Evolutionary conservation across 441 rosid species (phyloP).

Genomic region (Eruca vesicaria): DNA sequence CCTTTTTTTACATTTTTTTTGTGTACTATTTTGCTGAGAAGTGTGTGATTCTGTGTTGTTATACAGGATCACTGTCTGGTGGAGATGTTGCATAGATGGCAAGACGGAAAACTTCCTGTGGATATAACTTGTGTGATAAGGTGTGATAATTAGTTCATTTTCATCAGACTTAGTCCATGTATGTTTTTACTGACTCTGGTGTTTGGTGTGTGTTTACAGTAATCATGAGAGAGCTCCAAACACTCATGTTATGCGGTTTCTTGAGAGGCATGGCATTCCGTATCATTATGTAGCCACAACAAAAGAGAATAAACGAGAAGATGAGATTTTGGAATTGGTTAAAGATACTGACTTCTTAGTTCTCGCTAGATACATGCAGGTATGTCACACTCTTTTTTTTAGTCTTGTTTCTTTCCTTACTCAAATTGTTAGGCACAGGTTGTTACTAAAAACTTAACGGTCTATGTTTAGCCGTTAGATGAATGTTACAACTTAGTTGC

Average conservation of each 20-base stretch:
- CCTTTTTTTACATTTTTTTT: not conserved
- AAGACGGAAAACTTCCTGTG: conserved; percentile 84
- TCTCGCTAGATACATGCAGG: conserved; percentile 99
- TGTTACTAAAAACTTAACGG: not conserved
- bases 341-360: conserved; percentile 81
- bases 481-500: not conserved
- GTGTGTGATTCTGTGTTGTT: too few relatives aligned
- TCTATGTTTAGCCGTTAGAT: not conserved
- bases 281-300: conserved; percentile 63
- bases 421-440: not conserved
- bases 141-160: conserved; percentile 31
- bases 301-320: conserved; percentile 65
- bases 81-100: conserved; percentile 88
- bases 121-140: conserved; percentile 89
- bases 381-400: conserved; percentile 32
- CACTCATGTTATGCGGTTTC: conserved; percentile 84
- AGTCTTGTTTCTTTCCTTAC: not conserved
- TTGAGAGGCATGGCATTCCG: conserved; percentile 83
- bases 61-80: conserved; percentile 85
- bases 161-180: not conserved
- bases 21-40: not conserved
- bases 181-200: not conserved
- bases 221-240: conserved; percentile 84
- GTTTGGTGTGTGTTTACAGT: conserved; percentile 39
- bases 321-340: conserved; percentile 77